phyloP scores from a whole-genome alignment of 2,329 filamentous ascomycete genomes.

The Tolypocladium guangdongense region DNA sequence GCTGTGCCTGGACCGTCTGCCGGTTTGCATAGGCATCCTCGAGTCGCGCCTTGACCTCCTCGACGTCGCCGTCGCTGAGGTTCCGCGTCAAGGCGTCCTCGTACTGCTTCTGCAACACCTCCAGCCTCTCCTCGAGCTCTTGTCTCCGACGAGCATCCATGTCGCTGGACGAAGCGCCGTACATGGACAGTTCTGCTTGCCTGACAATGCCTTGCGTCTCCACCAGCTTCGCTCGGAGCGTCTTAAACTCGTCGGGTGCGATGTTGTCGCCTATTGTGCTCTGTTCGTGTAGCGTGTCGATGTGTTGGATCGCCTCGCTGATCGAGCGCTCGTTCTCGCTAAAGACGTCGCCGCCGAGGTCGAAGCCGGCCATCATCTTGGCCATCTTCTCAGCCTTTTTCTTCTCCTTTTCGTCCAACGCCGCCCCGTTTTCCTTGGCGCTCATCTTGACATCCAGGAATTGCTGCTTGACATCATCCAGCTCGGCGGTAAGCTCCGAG shows the following conservation, averaged over 20 bases:
- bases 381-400: constrained; percentile 99
- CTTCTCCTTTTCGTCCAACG: constrained; percentile 93
- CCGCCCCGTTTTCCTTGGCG: constrained; percentile 82
- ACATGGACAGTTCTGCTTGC: constrained; percentile 81
- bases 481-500: constrained; percentile 76
- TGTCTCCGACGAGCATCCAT: constrained; percentile 56
- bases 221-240: constrained; percentile 66
- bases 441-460: constrained; percentile 93
- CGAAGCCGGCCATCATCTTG: constrained; percentile 99
- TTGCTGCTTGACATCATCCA: constrained; percentile 94
- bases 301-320: constrained; percentile 69
- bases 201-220: constrained; percentile 88
- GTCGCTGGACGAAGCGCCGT: constrained; percentile 54
- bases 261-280: constrained; percentile 69
- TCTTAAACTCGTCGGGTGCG: constrained; percentile 68
- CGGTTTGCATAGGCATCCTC: constrained; percentile 68
- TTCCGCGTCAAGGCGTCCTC: constrained; percentile 73
- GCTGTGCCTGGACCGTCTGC: constrained; percentile 60
- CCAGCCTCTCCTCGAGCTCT: constrained; percentile 67
- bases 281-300: constrained; percentile 69
- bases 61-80: constrained; percentile 65
- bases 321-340: constrained; percentile 86
- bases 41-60: constrained; percentile 72
- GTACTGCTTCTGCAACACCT: constrained; percentile 69
- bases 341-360: constrained; percentile 84